phyloP scores from a whole-genome alignment of 2,329 filamentous ascomycete genomes.

The Coniochaeta hoffmannii region DNA sequence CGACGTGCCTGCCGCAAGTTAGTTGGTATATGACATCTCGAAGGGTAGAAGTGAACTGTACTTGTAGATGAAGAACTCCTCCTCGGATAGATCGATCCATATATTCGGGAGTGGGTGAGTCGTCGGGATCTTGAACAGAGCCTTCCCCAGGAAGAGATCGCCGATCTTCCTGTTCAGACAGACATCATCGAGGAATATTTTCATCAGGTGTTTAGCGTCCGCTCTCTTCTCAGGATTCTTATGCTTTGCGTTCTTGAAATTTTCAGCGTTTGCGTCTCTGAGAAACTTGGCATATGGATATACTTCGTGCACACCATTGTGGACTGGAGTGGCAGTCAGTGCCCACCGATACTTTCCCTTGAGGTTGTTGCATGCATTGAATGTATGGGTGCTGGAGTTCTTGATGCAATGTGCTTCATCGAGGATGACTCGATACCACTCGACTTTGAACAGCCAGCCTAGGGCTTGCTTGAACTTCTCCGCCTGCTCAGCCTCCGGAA shows the following conservation, averaged over 20 bases:
- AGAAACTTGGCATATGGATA: slow-evolving; percentile 9
- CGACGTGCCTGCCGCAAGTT: neutral
- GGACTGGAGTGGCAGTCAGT: slow-evolving; percentile 26
- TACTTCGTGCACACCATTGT: slow-evolving; percentile 17
- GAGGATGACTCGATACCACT: slow-evolving; percentile 44
- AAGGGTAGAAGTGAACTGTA: slow-evolving; percentile 7
- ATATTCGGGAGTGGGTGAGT: neutral
- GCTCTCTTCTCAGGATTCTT: neutral
- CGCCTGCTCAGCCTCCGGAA: neutral
- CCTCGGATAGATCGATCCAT: slow-evolving; percentile 3
- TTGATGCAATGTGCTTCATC: slow-evolving; percentile 53
- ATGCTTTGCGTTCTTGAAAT: slow-evolving; percentile 14
- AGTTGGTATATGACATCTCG: neutral
- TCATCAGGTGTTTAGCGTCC: neutral
- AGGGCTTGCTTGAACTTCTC: slow-evolving; percentile 15
- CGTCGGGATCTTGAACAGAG: slow-evolving; percentile 5
- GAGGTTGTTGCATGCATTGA: slow-evolving; percentile 14
- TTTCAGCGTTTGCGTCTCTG: neutral
- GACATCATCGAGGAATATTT: neutral
- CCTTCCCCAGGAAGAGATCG: slow-evolving; percentile 5
- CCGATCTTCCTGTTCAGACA: slow-evolving; percentile 4
- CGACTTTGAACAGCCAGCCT: slow-evolving; percentile 27
- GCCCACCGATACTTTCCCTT: slow-evolving; percentile 24
- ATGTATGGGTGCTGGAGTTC: slow-evolving; percentile 28
- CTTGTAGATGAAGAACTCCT: slow-evolving; percentile 14